These are phyloP conservation scores for bread wheat (Triticum aestivum) DNA, from an alignment of 176 grass and related monocot genomes.

Conservation along the genomic window DNA sequence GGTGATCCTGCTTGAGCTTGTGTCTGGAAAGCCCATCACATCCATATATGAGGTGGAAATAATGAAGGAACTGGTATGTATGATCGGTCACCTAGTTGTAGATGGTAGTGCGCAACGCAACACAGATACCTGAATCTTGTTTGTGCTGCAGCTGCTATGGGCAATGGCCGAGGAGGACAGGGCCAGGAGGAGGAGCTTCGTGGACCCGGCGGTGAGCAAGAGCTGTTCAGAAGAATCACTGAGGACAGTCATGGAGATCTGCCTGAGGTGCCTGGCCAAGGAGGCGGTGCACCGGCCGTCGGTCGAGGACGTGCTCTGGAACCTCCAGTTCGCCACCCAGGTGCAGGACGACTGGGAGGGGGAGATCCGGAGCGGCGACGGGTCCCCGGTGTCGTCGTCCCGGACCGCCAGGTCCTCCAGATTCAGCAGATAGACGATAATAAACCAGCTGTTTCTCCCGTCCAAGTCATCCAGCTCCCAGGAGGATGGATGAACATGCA, in stretches of 20 bases:
- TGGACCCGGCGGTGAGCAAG: slow-evolving; percentile 59
- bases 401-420: slow-evolving; percentile 16
- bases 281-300: slow-evolving; percentile 77
- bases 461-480: neutral
- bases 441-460: slow-evolving; percentile 3
- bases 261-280: slow-evolving; percentile 80
- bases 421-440: slow-evolving; percentile 36
- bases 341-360: slow-evolving; percentile 74
- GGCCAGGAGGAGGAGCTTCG: slow-evolving; percentile 63
- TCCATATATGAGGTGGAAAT: slow-evolving; percentile 75
- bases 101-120: neutral
- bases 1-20: slow-evolving; percentile 80
- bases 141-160: slow-evolving; percentile 56
- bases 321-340: slow-evolving; percentile 94
- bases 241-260: slow-evolving; percentile 84
- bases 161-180: slow-evolving; percentile 54
- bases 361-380: slow-evolving; percentile 62
- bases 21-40: slow-evolving; percentile 79
- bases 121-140: slow-evolving; percentile 13
- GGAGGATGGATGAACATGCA: neutral
- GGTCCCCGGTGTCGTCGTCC: slow-evolving; percentile 52
- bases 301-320: slow-evolving; percentile 93
- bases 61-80: slow-evolving; percentile 79
- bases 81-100: no score
- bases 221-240: slow-evolving; percentile 73